Conservation (phyloP, 257 asterid genomes). For the Scutellaria barbata region DNA sequence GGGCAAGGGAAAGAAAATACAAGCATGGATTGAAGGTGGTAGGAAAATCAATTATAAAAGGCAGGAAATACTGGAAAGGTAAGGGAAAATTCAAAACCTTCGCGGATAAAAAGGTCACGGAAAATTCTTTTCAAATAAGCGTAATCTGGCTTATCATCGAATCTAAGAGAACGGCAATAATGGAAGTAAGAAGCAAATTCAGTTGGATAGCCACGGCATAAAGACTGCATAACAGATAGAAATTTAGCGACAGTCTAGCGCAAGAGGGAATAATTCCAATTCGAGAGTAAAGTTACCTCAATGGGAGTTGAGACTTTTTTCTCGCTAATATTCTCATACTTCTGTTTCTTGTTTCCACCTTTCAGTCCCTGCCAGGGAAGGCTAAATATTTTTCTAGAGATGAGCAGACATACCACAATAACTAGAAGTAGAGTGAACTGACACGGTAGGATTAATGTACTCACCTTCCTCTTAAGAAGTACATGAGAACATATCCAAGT, state of each 20-base stretch:
- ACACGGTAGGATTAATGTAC: constrained; percentile 24
- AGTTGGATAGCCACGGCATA: constrained; percentile 56
- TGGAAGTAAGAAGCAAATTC: constrained; percentile 62
- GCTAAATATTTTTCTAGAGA: constrained; percentile 43
- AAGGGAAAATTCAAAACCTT: constrained; percentile 40
- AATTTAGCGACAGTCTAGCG: constrained; percentile 21
- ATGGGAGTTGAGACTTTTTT: constrained; percentile 59
- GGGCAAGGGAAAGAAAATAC: constrained; percentile 6
- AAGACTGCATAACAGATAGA: constrained; percentile 36
- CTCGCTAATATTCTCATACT: constrained; percentile 61
- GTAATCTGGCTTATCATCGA: constrained; percentile 64
- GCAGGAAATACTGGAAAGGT: constrained; percentile 1
- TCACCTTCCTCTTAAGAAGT: constrained; percentile 88
- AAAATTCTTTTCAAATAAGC: constrained; percentile 59
- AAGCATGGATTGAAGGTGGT: constrained; percentile 17
- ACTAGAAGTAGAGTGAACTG: constrained; percentile 14
- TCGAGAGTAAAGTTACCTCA: constrained; percentile 41
- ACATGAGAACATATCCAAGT: constrained; percentile 86
- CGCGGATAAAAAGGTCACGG: constrained; percentile 58
- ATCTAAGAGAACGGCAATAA: constrained; percentile 60
- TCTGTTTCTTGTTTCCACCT: constrained; percentile 67
- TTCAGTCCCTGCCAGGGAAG: constrained; percentile 72
- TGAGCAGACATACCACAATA: constrained; percentile 33
- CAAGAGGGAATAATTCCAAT: constrained; percentile 2
- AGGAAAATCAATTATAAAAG: not conserved